Conservation (phyloP, 2,329 filamentous ascomycete species). For the Exophiala mesophila region DNA sequence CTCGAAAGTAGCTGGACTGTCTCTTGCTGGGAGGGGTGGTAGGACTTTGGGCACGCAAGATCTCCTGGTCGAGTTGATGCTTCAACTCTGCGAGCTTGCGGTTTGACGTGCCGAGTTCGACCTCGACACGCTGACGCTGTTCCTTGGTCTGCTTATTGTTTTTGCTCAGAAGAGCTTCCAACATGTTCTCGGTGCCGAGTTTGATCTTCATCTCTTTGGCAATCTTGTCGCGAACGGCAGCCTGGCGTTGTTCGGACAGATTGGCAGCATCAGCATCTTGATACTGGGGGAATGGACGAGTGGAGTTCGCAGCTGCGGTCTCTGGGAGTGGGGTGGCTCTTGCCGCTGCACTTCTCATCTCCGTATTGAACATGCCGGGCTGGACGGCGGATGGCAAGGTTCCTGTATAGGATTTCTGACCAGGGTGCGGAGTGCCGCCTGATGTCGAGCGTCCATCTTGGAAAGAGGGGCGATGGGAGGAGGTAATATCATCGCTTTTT, state of each 20-base stretch:
- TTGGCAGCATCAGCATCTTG: slow-evolving; percentile 58
- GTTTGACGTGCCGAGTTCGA: slow-evolving; percentile 86
- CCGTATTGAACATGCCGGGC: slow-evolving; percentile 82
- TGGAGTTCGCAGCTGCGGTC: slow-evolving; percentile 6
- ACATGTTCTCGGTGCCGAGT: slow-evolving; percentile 92
- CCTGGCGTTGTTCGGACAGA: slow-evolving; percentile 67
- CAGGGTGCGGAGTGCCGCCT: slow-evolving; percentile 56
- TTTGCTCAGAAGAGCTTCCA: slow-evolving; percentile 90
- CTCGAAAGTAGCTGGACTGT: slow-evolving; percentile 54
- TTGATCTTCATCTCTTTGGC: slow-evolving; percentile 98
- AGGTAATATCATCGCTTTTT: slow-evolving; percentile 36
- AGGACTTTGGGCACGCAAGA: slow-evolving; percentile 54
- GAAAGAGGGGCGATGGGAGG: slow-evolving; percentile 27
- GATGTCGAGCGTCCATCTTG: slow-evolving; percentile 56
- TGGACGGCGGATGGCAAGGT: slow-evolving; percentile 52
- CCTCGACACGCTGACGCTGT: slow-evolving; percentile 71
- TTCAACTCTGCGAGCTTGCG: slow-evolving; percentile 59
- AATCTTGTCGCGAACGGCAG: slow-evolving; percentile 73
- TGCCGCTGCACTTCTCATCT: slow-evolving; percentile 67
- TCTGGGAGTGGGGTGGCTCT: slow-evolving; percentile 47
- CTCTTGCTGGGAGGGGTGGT: slow-evolving; percentile 43
- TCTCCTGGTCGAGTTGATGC: slow-evolving; percentile 55
- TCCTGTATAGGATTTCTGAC: slow-evolving; percentile 60
- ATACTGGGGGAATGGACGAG: slow-evolving; percentile 21
- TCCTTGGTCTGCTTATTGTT: slow-evolving; percentile 94